Evolutionary conservation across 495 filamentous ascomycete genomes (phyloP), one percentile per base, ranked within the genome.

Genomic region (Polyplosphaeria fusca): DNA sequence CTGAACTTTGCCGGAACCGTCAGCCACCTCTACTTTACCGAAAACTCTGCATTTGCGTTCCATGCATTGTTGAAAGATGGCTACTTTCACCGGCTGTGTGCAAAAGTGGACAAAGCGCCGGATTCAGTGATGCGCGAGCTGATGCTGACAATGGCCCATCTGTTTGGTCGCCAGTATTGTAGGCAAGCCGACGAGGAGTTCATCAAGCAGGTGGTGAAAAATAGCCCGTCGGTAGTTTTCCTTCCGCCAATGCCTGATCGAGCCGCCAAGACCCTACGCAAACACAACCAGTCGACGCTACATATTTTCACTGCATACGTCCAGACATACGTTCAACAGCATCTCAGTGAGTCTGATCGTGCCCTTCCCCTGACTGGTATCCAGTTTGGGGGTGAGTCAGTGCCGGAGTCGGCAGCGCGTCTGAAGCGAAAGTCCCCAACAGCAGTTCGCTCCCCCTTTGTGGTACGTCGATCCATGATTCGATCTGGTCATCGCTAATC

Each of bases 21-120:
- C 3, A 77, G 78, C 4, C 86, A 89, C 69, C 73, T 91, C 0
- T 88, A 86, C 68, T 89, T 81, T 58, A 84, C 83, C 0, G 87
- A 89, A 59, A 85, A 82, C 57, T 80, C 80, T 0, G 79, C 77
- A 27, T 91, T 89, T 58, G 83, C 85, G 0, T 85, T 91, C 67
- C 86, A 91, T 61, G 79, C 86, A 1, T 75, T 91, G 1, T 68
- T 91, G 4, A 81, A 77, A 47, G 76, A 71, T 19, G 86, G 85
- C 0, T 87, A 85, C 61, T 86, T 91, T 65, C 80, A 86, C 58
- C 61, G 70, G 3, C 61, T 90, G 0, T 86, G 84, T 56, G 71
- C 74, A 1, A 67, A 78, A 11, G 71, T 86, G 19, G 49, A 73
- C 18, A 65, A 58, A 16, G 68, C 71, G 22, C 64, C 73, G 2